phyloP scores from a whole-genome alignment of 2,329 filamentous ascomycete genomes.

The Penicillium rolfsii region DNA sequence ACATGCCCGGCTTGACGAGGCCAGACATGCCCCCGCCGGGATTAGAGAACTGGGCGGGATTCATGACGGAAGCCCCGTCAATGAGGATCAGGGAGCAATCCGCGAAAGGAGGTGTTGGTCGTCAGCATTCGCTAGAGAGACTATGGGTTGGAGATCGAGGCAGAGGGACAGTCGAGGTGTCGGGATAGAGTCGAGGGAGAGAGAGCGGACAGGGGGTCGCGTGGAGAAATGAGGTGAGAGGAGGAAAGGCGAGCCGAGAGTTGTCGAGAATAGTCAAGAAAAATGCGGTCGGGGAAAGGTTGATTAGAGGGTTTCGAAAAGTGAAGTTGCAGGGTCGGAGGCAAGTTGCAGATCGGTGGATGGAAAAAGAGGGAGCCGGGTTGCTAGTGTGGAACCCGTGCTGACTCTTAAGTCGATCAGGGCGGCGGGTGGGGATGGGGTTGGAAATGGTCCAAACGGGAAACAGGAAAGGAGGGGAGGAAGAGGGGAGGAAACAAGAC shows the following conservation, averaged over 20 bases:
- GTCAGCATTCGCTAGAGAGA: slow-evolving; percentile 42
- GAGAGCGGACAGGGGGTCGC: not conserved
- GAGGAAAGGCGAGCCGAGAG: not conserved
- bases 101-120: slow-evolving; percentile 33
- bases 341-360: slow-evolving; percentile 25
- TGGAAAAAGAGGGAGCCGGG: slow-evolving; percentile 20
- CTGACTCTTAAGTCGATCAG: slow-evolving; percentile 30
- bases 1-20: slow-evolving; percentile 40
- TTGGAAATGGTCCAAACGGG: slow-evolving; percentile 29
- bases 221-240: not conserved
- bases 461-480: not conserved
- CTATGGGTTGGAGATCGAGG: slow-evolving; percentile 1
- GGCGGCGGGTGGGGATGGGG: slow-evolving; percentile 32
- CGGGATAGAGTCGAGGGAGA: not conserved
- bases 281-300: not conserved
- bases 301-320: slow-evolving; percentile 2
- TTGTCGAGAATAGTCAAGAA: not conserved
- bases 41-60: slow-evolving; percentile 46
- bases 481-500: not conserved
- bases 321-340: slow-evolving; percentile 15
- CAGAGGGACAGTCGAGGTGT: not conserved
- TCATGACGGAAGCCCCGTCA: slow-evolving; percentile 47
- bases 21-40: slow-evolving; percentile 42
- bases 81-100: slow-evolving; percentile 43
- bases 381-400: slow-evolving; percentile 27